Percentiles rank a stretch among this genome's conserved stretches.
phyloP scores from a whole-genome alignment of 2,329 filamentous ascomycete genomes.

The Cordyceps cicadae region DNA sequence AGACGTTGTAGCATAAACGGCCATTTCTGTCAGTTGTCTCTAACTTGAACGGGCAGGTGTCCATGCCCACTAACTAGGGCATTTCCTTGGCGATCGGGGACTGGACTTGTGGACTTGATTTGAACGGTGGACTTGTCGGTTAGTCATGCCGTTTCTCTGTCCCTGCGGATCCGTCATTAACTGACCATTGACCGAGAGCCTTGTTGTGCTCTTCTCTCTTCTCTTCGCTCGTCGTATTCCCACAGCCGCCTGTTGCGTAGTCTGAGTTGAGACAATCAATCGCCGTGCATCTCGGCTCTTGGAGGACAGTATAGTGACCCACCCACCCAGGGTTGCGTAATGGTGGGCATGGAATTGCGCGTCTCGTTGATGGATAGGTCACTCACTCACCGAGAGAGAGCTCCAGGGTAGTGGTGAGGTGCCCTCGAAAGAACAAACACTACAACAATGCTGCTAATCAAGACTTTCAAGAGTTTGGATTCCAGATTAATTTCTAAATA shows the following conservation, averaged over 20 bases:
- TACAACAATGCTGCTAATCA: no score
- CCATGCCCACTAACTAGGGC: neutral
- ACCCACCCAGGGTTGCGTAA: neutral
- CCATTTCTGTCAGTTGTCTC: neutral
- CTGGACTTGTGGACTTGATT: neutral
- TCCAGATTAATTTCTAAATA: no score
- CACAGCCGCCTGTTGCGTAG: neutral
- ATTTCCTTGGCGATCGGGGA: neutral
- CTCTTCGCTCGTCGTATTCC: neutral
- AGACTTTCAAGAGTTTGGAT: no score
- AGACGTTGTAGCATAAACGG: neutral
- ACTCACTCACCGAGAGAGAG: no score
- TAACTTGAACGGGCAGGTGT: neutral
- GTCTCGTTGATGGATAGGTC: neutral
- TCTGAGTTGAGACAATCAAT: neutral
- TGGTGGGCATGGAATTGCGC: constrained; percentile 1
- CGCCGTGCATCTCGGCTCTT: neutral
- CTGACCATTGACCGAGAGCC: no score
- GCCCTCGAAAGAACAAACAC: no score
- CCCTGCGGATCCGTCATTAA: neutral
- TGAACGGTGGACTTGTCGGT: neutral
- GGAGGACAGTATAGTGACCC: neutral
- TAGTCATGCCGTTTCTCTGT: neutral
- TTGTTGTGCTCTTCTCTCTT: neutral
- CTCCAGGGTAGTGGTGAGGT: no score